phyloP scores from a whole-genome alignment of 768 basidiomycete genomes.

The Lenzites betulinus region DNA sequence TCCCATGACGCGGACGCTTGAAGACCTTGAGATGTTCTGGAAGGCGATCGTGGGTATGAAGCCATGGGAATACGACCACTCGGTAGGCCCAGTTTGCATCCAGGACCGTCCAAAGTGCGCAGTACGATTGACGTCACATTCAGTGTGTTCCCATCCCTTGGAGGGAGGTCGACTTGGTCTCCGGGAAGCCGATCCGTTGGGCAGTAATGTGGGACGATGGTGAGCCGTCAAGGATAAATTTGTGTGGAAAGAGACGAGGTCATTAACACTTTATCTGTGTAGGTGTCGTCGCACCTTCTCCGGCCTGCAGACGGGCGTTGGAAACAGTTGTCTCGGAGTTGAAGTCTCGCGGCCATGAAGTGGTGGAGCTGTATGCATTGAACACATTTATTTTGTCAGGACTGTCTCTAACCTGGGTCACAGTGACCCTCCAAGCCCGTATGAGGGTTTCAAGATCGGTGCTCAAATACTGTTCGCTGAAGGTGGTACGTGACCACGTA shows the following conservation, averaged over 20 bases:
- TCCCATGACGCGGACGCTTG: constrained; percentile 48
- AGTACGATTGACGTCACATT: not conserved
- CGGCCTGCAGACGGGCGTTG: constrained; percentile 45
- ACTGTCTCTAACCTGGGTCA: not conserved
- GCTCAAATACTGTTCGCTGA: constrained; percentile 29
- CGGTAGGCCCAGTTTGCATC: constrained; percentile 30
- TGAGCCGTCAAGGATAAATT: not conserved
- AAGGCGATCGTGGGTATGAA: constrained; percentile 42
- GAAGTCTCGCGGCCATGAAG: constrained; percentile 39
- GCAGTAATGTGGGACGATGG: constrained; percentile 49
- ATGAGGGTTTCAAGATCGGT: constrained; percentile 26
- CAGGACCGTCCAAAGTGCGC: not conserved
- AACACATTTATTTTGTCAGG: not conserved
- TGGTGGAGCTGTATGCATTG: constrained; percentile 37
- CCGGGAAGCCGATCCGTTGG: constrained; percentile 38
- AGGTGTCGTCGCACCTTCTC: constrained; percentile 39
- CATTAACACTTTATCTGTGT: not conserved
- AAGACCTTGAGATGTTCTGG: constrained; percentile 48
- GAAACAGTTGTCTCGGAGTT: constrained; percentile 37
- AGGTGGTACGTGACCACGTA: constrained; percentile 21
- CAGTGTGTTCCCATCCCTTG: constrained; percentile 47
- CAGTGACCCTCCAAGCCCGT: constrained; percentile 35
- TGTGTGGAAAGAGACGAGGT: not conserved
- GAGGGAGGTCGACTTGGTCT: constrained; percentile 35
- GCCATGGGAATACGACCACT: constrained; percentile 47